phyloP scores from a whole-genome alignment of 176 grass and related monocot species.

The Oryza officinalis region DNA sequence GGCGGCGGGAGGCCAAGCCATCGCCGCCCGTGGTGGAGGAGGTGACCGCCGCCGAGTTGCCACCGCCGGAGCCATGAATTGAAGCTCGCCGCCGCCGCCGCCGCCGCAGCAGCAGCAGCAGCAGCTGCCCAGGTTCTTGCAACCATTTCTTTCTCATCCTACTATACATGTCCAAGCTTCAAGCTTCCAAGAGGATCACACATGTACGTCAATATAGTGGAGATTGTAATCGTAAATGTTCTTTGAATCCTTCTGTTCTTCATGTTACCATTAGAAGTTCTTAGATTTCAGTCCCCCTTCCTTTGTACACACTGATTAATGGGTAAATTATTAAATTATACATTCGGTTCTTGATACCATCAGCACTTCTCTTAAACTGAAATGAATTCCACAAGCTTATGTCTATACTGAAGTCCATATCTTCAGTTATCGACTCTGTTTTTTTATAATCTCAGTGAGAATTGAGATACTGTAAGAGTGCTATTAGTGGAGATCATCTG shows the following conservation, averaged over 20 bases:
- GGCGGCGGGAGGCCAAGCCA: constrained; percentile 45
- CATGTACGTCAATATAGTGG: neutral
- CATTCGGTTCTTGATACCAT: neutral
- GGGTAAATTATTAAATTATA: neutral
- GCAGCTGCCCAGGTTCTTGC: constrained; percentile 31
- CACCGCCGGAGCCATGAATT: constrained; percentile 62
- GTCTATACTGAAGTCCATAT: neutral
- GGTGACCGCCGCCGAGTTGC: constrained; percentile 24
- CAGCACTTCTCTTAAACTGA: neutral
- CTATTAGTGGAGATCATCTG: neutral
- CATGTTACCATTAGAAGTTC: neutral
- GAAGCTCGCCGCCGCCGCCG: neutral
- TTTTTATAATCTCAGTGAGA: neutral
- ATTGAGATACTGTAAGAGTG: neutral
- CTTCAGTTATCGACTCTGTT: neutral
- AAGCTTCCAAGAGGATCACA: neutral
- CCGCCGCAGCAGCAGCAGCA: too few relatives aligned
- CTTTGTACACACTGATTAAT: constrained; percentile 20
- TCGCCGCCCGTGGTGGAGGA: constrained; percentile 10
- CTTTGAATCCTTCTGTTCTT: constrained; percentile 3
- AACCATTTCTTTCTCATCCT: neutral
- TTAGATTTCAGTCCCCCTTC: neutral
- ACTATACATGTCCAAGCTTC: neutral
- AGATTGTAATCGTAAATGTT: neutral
- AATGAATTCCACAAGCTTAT: neutral